Conservation (phyloP, 2,329 filamentous ascomycete species). For the Fusarium devonianum region DNA sequence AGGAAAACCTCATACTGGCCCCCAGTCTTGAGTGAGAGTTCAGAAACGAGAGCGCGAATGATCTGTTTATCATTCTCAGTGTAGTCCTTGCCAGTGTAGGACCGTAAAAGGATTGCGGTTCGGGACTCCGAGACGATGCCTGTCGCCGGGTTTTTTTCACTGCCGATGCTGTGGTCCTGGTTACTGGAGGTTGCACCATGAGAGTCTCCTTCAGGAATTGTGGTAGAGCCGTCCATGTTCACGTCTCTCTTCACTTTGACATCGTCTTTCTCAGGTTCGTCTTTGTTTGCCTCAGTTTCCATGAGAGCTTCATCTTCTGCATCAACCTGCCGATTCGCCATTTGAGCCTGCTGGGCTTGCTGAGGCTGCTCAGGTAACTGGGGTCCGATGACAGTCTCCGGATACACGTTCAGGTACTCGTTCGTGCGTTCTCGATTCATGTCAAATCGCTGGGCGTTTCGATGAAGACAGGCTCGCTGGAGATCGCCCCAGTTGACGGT, state of each 20-base stretch:
- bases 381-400: constrained; percentile 42
- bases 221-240: background rate
- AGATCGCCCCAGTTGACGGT: constrained; percentile 74
- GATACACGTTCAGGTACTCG: constrained; percentile 53
- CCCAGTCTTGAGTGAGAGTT: constrained; percentile 76
- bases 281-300: constrained; percentile 1
- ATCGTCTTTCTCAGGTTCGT: background rate
- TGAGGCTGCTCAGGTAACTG: constrained; percentile 18
- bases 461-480: constrained; percentile 69
- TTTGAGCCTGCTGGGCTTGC: constrained; percentile 10
- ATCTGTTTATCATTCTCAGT: constrained; percentile 81
- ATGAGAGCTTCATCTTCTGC: background rate
- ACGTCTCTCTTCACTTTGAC: background rate
- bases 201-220: background rate
- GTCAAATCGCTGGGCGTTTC: constrained; percentile 71
- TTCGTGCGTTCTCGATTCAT: constrained; percentile 52
- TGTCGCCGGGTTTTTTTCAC: constrained; percentile 18
- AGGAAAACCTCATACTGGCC: constrained; percentile 84
- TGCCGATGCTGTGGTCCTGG: constrained; percentile 18
- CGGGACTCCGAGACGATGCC: constrained; percentile 55
- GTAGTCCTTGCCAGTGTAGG: constrained; percentile 78
- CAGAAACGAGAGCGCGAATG: constrained; percentile 79
- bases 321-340: constrained; percentile 17
- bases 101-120: constrained; percentile 78
- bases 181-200: background rate